Conservation (phyloP, 108 stramenopile genomes). For the Cyclotella cryptica region DNA sequence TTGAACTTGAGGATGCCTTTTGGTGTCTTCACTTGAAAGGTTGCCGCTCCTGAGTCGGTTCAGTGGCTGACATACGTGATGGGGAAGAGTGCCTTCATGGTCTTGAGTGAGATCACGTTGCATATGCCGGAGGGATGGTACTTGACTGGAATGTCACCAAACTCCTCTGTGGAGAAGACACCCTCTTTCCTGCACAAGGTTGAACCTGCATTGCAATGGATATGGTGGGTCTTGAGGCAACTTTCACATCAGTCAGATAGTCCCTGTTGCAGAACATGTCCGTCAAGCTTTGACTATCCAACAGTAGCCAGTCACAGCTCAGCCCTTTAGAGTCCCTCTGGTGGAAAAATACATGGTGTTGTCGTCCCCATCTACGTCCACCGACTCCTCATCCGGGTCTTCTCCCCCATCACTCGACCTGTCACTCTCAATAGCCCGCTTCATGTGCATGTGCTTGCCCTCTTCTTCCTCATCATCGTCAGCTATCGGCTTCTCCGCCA, state of each 20-base stretch:
- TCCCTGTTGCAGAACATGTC: not conserved
- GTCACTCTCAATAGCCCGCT: not conserved
- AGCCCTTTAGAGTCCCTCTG: no score
- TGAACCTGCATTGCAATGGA: not conserved
- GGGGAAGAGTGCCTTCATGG: not conserved
- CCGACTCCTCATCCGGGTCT: not conserved
- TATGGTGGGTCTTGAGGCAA: not conserved
- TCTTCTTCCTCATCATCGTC: not conserved
- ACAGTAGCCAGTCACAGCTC: not conserved
- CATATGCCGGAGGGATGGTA: not conserved
- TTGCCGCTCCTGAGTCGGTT: not conserved
- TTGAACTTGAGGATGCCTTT: not conserved
- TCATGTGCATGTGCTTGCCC: not conserved
- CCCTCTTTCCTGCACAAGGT: not conserved
- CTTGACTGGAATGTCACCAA: not conserved
- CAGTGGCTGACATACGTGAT: not conserved
- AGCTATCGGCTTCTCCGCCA: not conserved
- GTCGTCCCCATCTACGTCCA: not conserved
- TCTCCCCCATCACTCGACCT: not conserved
- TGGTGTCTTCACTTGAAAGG: not conserved
- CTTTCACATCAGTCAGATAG: not conserved
- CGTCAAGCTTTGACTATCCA: not conserved
- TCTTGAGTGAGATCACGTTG: not conserved
- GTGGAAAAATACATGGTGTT: no score
- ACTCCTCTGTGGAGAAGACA: not conserved